Conservation (phyloP, 2,329 filamentous ascomycete species). For the Rhinocladiella similis region DNA sequence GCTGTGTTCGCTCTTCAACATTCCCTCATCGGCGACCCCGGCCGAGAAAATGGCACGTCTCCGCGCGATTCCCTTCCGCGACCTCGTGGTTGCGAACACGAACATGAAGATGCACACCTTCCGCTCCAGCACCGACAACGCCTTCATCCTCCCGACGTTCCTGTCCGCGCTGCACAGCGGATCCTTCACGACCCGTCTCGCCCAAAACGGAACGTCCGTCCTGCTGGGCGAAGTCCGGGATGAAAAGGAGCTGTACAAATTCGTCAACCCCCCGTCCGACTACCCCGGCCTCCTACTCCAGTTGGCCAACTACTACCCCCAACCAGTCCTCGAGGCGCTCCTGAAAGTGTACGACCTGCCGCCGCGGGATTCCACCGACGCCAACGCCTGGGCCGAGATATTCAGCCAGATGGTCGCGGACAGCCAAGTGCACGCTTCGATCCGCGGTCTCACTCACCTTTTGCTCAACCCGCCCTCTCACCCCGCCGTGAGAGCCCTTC, state of each 20-base stretch:
- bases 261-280: conserved; percentile 41
- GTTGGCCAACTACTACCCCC: conserved; percentile 47
- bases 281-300: conserved; percentile 40
- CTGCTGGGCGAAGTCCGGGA: conserved; percentile 48
- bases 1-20: conserved; percentile 38
- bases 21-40: conserved; percentile 28
- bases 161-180: conserved; percentile 41
- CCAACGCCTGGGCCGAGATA: conserved; percentile 33
- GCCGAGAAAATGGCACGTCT: conserved; percentile 37
- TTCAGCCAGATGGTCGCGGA: conserved; percentile 47
- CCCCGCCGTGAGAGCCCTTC: conserved; percentile 11
- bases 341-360: conserved; percentile 38
- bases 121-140: conserved; percentile 45
- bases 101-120: conserved; percentile 49
- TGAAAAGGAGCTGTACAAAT: conserved; percentile 46
- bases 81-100: conserved; percentile 39
- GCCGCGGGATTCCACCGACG: conserved; percentile 28
- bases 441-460: conserved; percentile 36
- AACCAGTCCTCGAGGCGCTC: conserved; percentile 38
- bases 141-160: conserved; percentile 43
- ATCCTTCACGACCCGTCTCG: conserved; percentile 42
- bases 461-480: conserved; percentile 19
- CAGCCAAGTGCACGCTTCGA: conserved; percentile 42
- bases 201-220: conserved; percentile 35
- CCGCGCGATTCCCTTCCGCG: conserved; percentile 33